Percentiles rank a stretch among this genome's conserved stretches.
Evolutionary conservation across 2,329 filamentous ascomycete species (phyloP).

Genomic region (Botrytis galanthina): DNA sequence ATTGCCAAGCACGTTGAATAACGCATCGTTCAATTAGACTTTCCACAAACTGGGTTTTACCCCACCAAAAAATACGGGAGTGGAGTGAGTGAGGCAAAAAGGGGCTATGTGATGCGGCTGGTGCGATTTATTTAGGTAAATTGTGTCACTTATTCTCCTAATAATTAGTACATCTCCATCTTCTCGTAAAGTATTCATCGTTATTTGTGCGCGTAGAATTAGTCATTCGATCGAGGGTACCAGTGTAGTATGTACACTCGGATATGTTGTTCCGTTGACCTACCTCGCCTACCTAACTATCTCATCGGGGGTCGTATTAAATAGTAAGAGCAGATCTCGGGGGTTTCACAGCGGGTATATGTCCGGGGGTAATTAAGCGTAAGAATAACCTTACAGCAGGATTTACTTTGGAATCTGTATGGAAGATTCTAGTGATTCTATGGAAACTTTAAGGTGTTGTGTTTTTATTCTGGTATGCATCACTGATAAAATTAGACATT

Average conservation of each 20-base stretch:
- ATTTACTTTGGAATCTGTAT: not conserved
- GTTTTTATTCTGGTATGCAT: not conserved
- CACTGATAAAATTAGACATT: not conserved
- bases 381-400: not conserved
- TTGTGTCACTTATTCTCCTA: not conserved
- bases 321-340: not conserved
- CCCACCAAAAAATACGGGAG: not conserved
- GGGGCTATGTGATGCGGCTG: constrained; percentile 3
- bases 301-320: not conserved
- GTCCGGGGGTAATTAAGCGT: not conserved
- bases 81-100: constrained; percentile 2
- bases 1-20: not conserved
- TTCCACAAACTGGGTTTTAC: not conserved
- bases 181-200: not conserved
- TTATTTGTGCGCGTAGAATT: not conserved
- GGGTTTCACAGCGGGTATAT: not conserved
- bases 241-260: not conserved
- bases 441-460: not conserved
- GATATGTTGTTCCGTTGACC: not conserved
- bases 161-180: not conserved
- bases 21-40: not conserved
- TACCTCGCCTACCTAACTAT: not conserved
- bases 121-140: not conserved
- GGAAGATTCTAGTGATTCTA: not conserved
- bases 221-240: not conserved